A percentile compares a stretch with the other conserved stretches of the same genome.
Evolutionary conservation across 2,329 filamentous ascomycete species (phyloP).

Genomic region (Cladophialophora yegresii): DNA sequence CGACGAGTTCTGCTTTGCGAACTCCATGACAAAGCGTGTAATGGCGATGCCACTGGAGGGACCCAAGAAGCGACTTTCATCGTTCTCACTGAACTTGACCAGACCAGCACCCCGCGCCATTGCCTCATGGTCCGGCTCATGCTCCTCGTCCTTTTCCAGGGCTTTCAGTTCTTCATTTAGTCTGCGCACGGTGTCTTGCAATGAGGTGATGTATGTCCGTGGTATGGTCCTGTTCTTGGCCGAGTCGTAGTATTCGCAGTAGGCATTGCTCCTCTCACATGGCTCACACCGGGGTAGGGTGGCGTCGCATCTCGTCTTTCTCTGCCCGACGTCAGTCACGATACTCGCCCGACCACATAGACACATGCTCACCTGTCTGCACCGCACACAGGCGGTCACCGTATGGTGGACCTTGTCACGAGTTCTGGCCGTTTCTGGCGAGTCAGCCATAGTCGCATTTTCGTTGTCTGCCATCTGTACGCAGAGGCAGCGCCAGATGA

Average conservation of each 20-base stretch:
- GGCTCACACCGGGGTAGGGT: conserved; percentile 87
- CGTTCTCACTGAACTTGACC: conserved; percentile 78
- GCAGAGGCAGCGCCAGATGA: background rate
- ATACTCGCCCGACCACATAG: background rate
- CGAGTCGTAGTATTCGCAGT: conserved; percentile 94
- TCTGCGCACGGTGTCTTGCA: conserved; percentile 81
- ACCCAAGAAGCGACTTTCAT: conserved; percentile 87
- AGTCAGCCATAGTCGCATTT: conserved; percentile 32
- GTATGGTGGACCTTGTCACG: conserved; percentile 43
- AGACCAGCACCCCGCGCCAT: conserved; percentile 84
- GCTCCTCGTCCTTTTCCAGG: conserved; percentile 74
- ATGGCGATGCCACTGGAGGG: conserved; percentile 95
- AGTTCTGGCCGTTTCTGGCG: conserved; percentile 20
- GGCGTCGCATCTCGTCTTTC: conserved; percentile 95
- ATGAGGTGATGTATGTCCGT: conserved; percentile 85
- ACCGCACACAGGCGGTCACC: conserved; percentile 53
- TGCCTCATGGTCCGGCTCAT: conserved; percentile 73
- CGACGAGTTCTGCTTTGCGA: conserved; percentile 90
- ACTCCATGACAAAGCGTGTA: conserved; percentile 91
- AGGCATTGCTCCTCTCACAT: conserved; percentile 86
- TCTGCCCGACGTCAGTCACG: conserved; percentile 55
- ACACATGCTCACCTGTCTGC: conserved; percentile 48
- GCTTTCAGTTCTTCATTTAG: conserved; percentile 79
- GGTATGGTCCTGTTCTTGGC: conserved; percentile 82
- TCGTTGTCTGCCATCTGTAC: conserved; percentile 27